phyloP scores from a whole-genome alignment of 1,284 basidiomycete genomes.

The Rhodotorula mucilaginosa region DNA sequence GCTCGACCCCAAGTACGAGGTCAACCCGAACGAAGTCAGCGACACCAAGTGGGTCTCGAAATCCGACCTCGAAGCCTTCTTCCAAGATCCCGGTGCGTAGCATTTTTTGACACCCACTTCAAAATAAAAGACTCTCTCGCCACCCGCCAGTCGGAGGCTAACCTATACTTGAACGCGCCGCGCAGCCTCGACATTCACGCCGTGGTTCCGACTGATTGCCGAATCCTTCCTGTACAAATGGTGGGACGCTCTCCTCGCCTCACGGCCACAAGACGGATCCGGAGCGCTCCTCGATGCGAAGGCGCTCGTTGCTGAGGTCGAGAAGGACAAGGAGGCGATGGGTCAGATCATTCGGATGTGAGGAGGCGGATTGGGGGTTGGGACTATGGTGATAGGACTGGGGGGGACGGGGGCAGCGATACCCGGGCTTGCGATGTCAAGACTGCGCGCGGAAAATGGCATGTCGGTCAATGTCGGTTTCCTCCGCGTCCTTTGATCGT shows the following conservation, averaged over 20 bases:
- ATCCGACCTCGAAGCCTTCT: constrained; percentile 84
- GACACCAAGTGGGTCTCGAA: constrained; percentile 90
- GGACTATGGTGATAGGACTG: neutral
- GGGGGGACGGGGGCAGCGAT: neutral
- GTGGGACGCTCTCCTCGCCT: constrained; percentile 84
- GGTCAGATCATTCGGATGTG: constrained; percentile 34
- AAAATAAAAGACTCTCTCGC: neutral
- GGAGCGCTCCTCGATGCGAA: constrained; percentile 28
- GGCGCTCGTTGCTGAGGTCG: constrained; percentile 28
- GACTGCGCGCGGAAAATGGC: no score
- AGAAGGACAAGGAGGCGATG: constrained; percentile 30
- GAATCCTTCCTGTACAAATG: constrained; percentile 95
- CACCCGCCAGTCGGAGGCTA: neutral
- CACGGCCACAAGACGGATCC: constrained; percentile 4
- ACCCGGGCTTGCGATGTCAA: no score
- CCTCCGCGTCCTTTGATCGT: no score
- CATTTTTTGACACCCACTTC: neutral
- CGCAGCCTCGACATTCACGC: constrained; percentile 83
- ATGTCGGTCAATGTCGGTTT: no score
- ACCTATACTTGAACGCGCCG: neutral
- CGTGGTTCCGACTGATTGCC: constrained; percentile 99
- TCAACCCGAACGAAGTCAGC: constrained; percentile 89
- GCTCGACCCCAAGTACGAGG: constrained; percentile 75
- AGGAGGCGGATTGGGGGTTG: neutral
- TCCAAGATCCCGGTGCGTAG: constrained; percentile 69